phyloP scores from a whole-genome alignment of 1,139 yeast species.

The Hyphopichia pseudoburtonii region DNA sequence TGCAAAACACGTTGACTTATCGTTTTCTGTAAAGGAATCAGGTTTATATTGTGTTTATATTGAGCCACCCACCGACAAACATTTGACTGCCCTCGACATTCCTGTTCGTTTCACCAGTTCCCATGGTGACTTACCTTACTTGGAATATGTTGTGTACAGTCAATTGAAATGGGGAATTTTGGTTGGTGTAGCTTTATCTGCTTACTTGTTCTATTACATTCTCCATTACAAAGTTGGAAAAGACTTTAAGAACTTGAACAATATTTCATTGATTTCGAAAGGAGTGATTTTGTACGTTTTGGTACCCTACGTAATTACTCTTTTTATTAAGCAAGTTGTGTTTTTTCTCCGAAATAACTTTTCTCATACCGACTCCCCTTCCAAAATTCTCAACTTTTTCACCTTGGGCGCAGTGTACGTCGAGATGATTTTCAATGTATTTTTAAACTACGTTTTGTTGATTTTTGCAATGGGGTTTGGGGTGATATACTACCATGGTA shows the following conservation, averaged over 20 bases:
- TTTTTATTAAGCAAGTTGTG: conserved; percentile 11
- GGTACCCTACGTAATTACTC: conserved; percentile 20
- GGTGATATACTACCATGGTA: conserved; percentile 31
- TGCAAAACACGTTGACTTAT: conserved; percentile 11
- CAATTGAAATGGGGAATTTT: conserved; percentile 17
- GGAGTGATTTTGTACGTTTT: conserved; percentile 30
- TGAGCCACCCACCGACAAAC: conserved; percentile 21
- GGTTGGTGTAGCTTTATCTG: conserved; percentile 18
- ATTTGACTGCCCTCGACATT: conserved; percentile 12
- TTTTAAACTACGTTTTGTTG: conserved; percentile 17
- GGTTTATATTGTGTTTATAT: conserved; percentile 38
- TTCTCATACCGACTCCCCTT: conserved; percentile 6
- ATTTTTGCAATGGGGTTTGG: conserved; percentile 43
- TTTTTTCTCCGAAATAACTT: conserved; percentile 20
- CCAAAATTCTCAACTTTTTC: conserved; percentile 5
- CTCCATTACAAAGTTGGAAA: conserved; percentile 27
- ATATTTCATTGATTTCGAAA: conserved; percentile 36
- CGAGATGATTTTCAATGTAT: conserved; percentile 6
- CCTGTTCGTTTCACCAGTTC: conserved; percentile 23
- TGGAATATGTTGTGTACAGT: conserved; percentile 19
- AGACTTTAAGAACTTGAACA: conserved; percentile 31
- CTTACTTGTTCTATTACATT: conserved; percentile 26
- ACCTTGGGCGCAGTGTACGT: conserved; percentile 5
- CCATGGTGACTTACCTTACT: conserved; percentile 28
- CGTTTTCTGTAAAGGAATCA: conserved; percentile 19